Base-by-base conservation (phyloP, 192 early-diverging fungal species). In the Endogone sp. region DNA sequence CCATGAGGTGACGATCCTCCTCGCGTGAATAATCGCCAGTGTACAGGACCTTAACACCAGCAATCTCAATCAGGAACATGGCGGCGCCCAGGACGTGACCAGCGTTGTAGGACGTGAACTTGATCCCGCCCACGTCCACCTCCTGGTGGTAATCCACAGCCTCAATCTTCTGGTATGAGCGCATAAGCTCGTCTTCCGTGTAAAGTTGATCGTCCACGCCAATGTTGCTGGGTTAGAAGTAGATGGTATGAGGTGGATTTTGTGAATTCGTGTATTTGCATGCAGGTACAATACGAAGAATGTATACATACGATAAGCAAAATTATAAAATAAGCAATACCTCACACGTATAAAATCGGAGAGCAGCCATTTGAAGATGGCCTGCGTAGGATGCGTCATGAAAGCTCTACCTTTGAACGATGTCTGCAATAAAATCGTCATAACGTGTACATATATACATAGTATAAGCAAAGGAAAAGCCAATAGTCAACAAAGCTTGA, bases 301-400 rank as follows among this genome's bases (percentile, higher is more conserved):
- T 20, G 27, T 77, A 25, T 58, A 20, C 6, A 71, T 27, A 25
- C 13, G 57, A 56, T 44, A 27, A 25, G 49, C 21, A 10, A 21
- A n/a, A 30, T 49, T 6, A 49, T 49, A 61, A 60, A 24, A 64
- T 2, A 3, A 21, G 20, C 22, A 57, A 64, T 80, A 88, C 84
- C 86, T 94, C 56, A 98, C 92, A 77, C 94, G 92, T 56, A 98
- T 89, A 75, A 93, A 98, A 83, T 99, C 97, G 4, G 90, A 86
- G 29, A 98, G 79, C 31, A 99, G 81, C 97, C 97, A 99, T 67
- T 93, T 92, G 81, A 92, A 98, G 67, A 99, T 96, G 37, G 96
- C 96, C 80, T 95, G 95, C 56, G 97, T 99, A 20, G 97, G 95
- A 76, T 98, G 96, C 4, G 97, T 99, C 97, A 99, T 99, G 76